phyloP scores from a whole-genome alignment of 1,284 basidiomycete genomes.

The Austropuccinia psidii region DNA sequence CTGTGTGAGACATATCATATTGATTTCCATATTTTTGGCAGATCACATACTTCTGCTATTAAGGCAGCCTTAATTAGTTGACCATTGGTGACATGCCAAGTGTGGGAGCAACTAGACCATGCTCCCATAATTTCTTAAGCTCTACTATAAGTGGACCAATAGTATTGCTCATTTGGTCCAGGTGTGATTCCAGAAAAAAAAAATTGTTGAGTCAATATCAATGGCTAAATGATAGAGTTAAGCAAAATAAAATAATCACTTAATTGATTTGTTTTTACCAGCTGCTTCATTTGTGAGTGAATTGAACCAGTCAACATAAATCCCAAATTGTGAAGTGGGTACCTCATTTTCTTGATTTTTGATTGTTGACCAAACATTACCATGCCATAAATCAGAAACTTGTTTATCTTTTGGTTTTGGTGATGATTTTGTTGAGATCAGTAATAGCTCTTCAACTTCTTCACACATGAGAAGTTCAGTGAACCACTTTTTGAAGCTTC shows the following conservation, averaged over 20 bases:
- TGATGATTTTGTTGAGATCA: not conserved
- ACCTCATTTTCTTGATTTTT: not conserved
- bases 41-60: not conserved
- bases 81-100: not conserved
- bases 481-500: conserved; percentile 18
- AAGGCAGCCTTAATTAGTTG: conserved; percentile 2
- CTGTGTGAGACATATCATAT: conserved; percentile 10
- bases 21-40: conserved; percentile 2
- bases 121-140: not conserved
- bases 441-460: not conserved
- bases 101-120: not conserved
- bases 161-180: conserved; percentile 7
- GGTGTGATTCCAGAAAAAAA: conserved; percentile 1
- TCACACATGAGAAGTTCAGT: conserved; percentile 15
- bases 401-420: too few species aligned
- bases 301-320: conserved; percentile 19
- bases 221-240: conserved; percentile 7
- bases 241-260: not conserved
- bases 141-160: not conserved
- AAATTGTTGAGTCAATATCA: not conserved
- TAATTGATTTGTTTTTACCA: not conserved
- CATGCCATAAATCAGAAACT: conserved; percentile 23
- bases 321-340: conserved; percentile 17
- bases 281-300: not conserved
- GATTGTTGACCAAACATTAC: conserved; percentile 1